Conservation (phyloP, 192 early-diverging fungal genomes). For the Chytriomyces confervae region DNA sequence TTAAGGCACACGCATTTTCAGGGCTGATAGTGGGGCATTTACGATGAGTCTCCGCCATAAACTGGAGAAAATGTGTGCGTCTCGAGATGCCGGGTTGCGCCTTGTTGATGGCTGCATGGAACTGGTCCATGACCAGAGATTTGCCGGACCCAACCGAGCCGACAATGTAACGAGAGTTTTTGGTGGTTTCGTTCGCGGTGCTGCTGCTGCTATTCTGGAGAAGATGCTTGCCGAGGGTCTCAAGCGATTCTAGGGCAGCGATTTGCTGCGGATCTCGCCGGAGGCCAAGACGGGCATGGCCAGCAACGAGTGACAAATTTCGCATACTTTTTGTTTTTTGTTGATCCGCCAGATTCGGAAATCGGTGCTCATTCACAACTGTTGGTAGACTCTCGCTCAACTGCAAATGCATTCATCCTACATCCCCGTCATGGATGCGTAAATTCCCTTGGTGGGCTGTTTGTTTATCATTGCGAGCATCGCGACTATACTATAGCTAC, state of each 20-base stretch:
- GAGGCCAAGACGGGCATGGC: neutral
- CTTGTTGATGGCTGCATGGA: neutral
- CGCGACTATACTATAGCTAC: too few relatives aligned
- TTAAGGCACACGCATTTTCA: neutral
- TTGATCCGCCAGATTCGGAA: too few relatives aligned
- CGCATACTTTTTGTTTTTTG: too few relatives aligned
- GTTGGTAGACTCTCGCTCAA: too few relatives aligned
- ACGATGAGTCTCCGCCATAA: conserved; percentile 14
- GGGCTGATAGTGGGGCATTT: neutral
- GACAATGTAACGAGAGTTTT: conserved; percentile 12
- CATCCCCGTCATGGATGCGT: too few relatives aligned
- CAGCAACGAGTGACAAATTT: neutral
- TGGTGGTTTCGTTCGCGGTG: neutral
- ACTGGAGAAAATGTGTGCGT: conserved; percentile 23
- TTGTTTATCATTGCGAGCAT: too few relatives aligned
- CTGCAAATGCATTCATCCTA: too few relatives aligned
- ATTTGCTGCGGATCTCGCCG: conserved; percentile 15
- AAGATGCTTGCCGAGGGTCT: neutral
- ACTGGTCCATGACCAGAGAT: conserved; percentile 17
- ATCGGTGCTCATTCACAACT: too few relatives aligned
- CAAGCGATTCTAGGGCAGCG: neutral
- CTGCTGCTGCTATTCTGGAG: neutral
- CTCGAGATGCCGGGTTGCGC: neutral
- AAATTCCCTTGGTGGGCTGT: too few relatives aligned
- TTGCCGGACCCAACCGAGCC: conserved; percentile 26